Evolutionary conservation across 2,329 filamentous ascomycete species (phyloP), one percentile per base, ranked within the genome.

Genomic region (Orbilia brochopaga): DNA sequence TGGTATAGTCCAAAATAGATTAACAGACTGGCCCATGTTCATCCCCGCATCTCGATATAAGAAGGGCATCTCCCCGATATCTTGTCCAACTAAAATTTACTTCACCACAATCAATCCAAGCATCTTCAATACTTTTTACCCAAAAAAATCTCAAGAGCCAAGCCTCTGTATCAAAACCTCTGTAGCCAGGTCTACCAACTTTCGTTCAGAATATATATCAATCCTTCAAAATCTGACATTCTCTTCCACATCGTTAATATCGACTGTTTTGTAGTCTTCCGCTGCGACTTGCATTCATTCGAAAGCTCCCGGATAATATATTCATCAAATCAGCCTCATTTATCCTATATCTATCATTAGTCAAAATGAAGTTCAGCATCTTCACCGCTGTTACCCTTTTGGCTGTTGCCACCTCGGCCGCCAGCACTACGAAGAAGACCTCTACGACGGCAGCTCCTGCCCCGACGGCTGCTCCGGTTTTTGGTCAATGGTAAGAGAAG

Each of bases 171-270:
- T 6, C 42, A 7, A 19, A 60, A 21, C n/a, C 13, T 35, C 17
- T 53, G 60, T 65, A 72, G 60, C 66, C 59, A 6, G 60, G 66
- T 57, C 60, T 60, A 72, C 66, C 51, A 63, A 59, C 67, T 59
- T 35, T 72, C 67, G 54, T 60, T 72, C 46, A 17, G 17, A 23
- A 42, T 17, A n/a, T n/a, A n/a, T 40, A 54, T 21, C 42, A 63
- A 48, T 48, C 7, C 2, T 42, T 17, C 37, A 48, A 48, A 19
- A 15, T 48, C 8, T 19, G 2, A 48, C 44, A 19, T 23, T 23
- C 19, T 21, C 19, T 48, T 19, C 44, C 7, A 7, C 35, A 37
- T 37, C 35, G 7, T 7, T 15, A 37, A 37, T 37, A 7, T 15
- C 7, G 35, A 37, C 35, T 7, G 15, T 37, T 37, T 17, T 5